These are phyloP conservation scores for Paracorniculantispora psalliotae DNA, from an alignment of 2,329 filamentous ascomycete genomes.

Conservation along the genomic window DNA sequence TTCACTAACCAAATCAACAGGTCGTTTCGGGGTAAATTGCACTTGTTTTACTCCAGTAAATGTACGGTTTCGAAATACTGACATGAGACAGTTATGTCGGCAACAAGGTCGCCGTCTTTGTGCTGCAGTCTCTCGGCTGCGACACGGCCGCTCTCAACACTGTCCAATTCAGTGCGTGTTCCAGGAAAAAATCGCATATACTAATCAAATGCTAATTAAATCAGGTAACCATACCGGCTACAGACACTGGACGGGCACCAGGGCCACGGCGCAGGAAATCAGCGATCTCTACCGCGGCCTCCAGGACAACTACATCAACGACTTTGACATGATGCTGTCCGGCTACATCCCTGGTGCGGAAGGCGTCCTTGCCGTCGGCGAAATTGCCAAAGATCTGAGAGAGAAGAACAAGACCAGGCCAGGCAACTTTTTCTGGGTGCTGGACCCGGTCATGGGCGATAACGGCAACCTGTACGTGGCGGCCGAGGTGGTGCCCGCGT, in stretches of 20 bases:
- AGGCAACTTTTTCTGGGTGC: conserved; percentile 89
- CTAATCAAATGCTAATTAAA: background rate
- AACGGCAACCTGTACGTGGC: conserved; percentile 88
- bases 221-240: conserved; percentile 95
- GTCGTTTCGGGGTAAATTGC: conserved; percentile 38
- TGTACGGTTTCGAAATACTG: background rate
- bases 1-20: conserved; percentile 21
- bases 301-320: conserved; percentile 74
- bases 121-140: conserved; percentile 88
- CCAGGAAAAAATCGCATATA: background rate
- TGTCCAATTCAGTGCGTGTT: conserved; percentile 79
- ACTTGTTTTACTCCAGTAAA: background rate
- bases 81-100: conserved; percentile 71
- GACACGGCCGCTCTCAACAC: conserved; percentile 94
- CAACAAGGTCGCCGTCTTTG: conserved; percentile 94
- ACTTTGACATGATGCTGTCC: conserved; percentile 91
- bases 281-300: conserved; percentile 79
- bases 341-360: conserved; percentile 90
- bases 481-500: conserved; percentile 85
- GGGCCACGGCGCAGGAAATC: conserved; percentile 77
- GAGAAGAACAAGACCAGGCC: conserved; percentile 56
- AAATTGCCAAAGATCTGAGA: conserved; percentile 76
- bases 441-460: conserved; percentile 98
- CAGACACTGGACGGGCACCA: conserved; percentile 78
- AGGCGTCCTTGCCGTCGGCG: conserved; percentile 76